Conservation (phyloP, 1,284 basidiomycete species). For the Agroathelia rolfsii region DNA sequence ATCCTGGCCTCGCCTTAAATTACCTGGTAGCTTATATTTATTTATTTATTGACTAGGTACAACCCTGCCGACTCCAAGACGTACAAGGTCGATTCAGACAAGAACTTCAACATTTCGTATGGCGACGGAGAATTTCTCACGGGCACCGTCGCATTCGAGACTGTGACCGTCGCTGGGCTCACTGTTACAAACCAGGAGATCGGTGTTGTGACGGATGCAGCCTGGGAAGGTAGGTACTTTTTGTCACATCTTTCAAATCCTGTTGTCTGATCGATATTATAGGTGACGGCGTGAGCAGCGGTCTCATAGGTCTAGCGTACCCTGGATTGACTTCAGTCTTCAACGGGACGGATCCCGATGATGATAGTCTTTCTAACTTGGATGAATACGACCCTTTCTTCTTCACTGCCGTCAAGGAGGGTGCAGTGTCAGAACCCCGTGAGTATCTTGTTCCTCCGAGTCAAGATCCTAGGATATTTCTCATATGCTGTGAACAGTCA, state of each 20-base stretch:
- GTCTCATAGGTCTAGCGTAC: slow-evolving; percentile 15
- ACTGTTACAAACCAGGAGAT: slow-evolving; percentile 17
- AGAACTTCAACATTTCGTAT: slow-evolving; percentile 18
- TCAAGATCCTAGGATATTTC: neutral
- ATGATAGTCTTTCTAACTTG: slow-evolving; percentile 8
- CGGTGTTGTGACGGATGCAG: slow-evolving; percentile 14
- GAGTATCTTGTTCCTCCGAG: no score
- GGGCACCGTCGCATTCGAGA: slow-evolving; percentile 17
- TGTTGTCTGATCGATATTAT: no score
- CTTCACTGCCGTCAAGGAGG: slow-evolving; percentile 11
- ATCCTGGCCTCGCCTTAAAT: no score
- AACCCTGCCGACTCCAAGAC: slow-evolving; percentile 13
- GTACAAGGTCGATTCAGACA: slow-evolving; percentile 12
- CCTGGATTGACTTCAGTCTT: slow-evolving; percentile 13
- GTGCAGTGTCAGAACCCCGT: slow-evolving; percentile 8
- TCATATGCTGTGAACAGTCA: slow-evolving; percentile 4
- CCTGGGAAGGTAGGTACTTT: slow-evolving; percentile 17
- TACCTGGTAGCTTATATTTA: no score
- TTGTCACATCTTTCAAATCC: no score
- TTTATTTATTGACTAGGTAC: no score
- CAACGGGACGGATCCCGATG: slow-evolving; percentile 11
- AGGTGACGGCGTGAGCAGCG: no score
- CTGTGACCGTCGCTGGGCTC: slow-evolving; percentile 14
- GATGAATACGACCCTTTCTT: slow-evolving; percentile 16
- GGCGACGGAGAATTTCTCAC: slow-evolving; percentile 14